A percentile compares a stretch with the other conserved stretches of the same genome.
Evolutionary conservation across 2,329 filamentous ascomycete genomes (phyloP).

Genomic region (Hypoxylon rubiginosum): DNA sequence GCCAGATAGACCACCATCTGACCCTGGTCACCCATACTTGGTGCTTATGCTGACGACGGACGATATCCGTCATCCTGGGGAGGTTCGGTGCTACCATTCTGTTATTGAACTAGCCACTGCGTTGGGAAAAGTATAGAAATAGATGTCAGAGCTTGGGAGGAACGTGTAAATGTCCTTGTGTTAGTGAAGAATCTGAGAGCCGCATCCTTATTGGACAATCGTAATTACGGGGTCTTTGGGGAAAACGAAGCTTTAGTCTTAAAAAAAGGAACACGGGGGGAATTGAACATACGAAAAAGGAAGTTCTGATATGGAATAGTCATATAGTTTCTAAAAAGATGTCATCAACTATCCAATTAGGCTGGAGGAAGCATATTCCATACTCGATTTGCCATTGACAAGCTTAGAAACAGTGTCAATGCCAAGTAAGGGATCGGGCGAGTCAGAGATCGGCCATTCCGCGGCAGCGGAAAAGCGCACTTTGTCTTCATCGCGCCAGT

Average conservation of each 20-base stretch:
- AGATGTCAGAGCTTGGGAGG: constrained; percentile 14
- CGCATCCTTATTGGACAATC: constrained; percentile 19
- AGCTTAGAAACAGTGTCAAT: constrained; percentile 23
- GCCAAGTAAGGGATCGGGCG: neutral
- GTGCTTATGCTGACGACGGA: constrained; percentile 42
- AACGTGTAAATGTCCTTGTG: neutral
- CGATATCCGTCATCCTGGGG: constrained; percentile 26
- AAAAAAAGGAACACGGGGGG: neutral
- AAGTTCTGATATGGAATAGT: constrained; percentile 22
- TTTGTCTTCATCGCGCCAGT: constrained; percentile 14
- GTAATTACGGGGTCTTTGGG: constrained; percentile 13
- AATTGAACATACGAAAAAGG: constrained; percentile 21
- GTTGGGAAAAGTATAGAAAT: constrained; percentile 28
- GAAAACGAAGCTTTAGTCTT: constrained; percentile 5
- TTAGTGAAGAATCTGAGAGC: constrained; percentile 9
- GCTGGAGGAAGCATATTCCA: constrained; percentile 7
- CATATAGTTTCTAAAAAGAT: constrained; percentile 25
- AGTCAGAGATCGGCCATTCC: constrained; percentile 32
- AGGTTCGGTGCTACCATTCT: constrained; percentile 12
- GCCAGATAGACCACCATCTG: constrained; percentile 21
- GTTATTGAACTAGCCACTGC: constrained; percentile 18
- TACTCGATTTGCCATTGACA: constrained; percentile 12
- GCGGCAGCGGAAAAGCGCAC: constrained; percentile 17
- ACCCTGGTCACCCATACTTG: constrained; percentile 24
- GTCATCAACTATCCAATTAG: constrained; percentile 24